Evolutionary conservation across 305 asterid species (phyloP), one percentile per base, ranked within the genome.

Genomic region (Ajuga reptans): DNA sequence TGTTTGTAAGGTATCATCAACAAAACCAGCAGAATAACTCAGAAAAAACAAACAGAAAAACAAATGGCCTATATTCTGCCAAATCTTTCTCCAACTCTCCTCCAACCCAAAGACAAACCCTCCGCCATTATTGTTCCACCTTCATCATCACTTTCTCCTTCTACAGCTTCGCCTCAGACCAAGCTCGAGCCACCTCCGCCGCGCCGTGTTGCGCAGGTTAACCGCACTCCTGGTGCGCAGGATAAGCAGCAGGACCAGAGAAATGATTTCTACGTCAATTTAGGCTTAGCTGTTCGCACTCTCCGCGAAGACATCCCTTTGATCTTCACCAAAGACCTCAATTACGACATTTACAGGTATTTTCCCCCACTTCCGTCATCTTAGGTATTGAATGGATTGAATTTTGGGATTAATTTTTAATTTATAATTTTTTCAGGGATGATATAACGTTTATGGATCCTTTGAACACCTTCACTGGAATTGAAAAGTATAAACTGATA

Each of bases 391-490:
- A 51, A 34, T n/a, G 3, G 8, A 29, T 34, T 17, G 1, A 16
- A 7, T 29, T 18, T 11, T 1, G 18, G 4, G 1, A 8, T 51
- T 47, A 43, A 2, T 36, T 57, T 15, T 3, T 61, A 21, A 45
- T 27, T 36, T 33, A 2, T 31, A 31, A 9, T 8, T 9, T 4
- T 37, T 76, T 66, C 90, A 92, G 98, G 89, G 98, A 92, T 72
- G 96, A 92, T 68, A 71, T 92, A n/a, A 86, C 90, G 57, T 92
- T 89, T 24, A 77, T 63, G 68, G 98, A 92, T 80, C 96, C 96
- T 14, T 72, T 89, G 0, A 92, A 86, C 80, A 89, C 90, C 0
- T 85, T 92, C 66, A 77, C 83, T 12, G 98, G 98, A 21, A 88
- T 89, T 4, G 92, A 87, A 18, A 87, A 81, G 34, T 92, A 89